Percentiles rank a stretch among this genome's conserved stretches.
Evolutionary conservation across 139 green algal species (phyloP).

Genomic region (Chlamydomonas sphaeroides): DNA sequence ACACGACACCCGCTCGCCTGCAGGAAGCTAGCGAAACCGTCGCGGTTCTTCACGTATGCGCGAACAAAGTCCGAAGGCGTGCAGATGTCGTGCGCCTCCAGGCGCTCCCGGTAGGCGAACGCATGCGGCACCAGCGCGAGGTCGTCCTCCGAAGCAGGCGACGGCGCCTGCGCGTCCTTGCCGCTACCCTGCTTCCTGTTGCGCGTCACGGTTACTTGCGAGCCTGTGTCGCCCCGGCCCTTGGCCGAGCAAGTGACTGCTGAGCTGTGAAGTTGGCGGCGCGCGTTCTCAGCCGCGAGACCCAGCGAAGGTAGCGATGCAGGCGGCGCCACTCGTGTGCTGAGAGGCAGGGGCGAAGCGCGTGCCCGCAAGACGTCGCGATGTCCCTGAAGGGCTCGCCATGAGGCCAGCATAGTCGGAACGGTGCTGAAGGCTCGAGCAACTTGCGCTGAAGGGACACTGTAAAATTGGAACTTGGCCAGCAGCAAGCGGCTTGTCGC

Average conservation of each 20-base stretch:
- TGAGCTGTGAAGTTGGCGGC: not conserved
- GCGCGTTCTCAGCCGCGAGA: too few species aligned
- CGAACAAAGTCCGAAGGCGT: not conserved
- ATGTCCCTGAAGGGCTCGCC: too few species aligned
- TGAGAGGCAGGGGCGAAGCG: too few species aligned
- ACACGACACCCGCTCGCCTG: not conserved
- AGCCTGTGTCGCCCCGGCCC: not conserved
- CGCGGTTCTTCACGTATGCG: not conserved
- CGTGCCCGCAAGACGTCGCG: too few species aligned
- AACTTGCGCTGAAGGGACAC: too few species aligned
- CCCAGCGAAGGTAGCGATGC: too few species aligned
- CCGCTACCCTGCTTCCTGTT: not conserved
- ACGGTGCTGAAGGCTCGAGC: too few species aligned
- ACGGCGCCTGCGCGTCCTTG: slow-evolving; percentile 3
- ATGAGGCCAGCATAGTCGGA: too few species aligned
- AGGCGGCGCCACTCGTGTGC: too few species aligned
- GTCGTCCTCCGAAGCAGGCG: not conserved
- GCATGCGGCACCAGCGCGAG: not conserved
- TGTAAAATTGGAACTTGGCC: too few species aligned
- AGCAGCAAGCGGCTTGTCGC: too few species aligned
- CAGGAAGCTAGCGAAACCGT: not conserved
- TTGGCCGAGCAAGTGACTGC: too few species aligned
- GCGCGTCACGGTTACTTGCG: not conserved
- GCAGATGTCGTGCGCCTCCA: slow-evolving; percentile 11
- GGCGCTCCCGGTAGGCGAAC: not conserved